Conservation (phyloP, 345 rosid genomes). For the rapeseed (Brassica napus) region Da-Ae NC_063440.1:17838501-17839000, state of each 20-base stretch:
- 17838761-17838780: constrained; percentile 43
- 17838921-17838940: too few species aligned
- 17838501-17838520: background rate
- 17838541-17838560: background rate
- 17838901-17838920: too few species aligned
- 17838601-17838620: constrained; percentile 35
- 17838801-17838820: constrained; percentile 43
- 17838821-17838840: background rate
- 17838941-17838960: too few species aligned
- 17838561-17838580: too few species aligned
- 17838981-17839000: too few species aligned
- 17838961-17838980: too few species aligned
- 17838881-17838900: background rate
- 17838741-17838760: constrained; percentile 31
- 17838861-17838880: background rate
- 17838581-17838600: constrained; percentile 19
- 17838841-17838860: background rate
- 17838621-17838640: constrained; percentile 42
- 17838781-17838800: constrained; percentile 41
- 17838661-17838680: constrained; percentile 40
- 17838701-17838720: background rate
- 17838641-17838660: constrained; percentile 45
- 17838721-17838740: constrained; percentile 32
- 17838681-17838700: background rate
- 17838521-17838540: background rate